Percentiles rank a stretch among this genome's conserved stretches.
These are phyloP conservation scores for Hymenoscyphus infarciens DNA, from an alignment of 2,329 filamentous ascomycete species.

Conservation along the genomic window DNA sequence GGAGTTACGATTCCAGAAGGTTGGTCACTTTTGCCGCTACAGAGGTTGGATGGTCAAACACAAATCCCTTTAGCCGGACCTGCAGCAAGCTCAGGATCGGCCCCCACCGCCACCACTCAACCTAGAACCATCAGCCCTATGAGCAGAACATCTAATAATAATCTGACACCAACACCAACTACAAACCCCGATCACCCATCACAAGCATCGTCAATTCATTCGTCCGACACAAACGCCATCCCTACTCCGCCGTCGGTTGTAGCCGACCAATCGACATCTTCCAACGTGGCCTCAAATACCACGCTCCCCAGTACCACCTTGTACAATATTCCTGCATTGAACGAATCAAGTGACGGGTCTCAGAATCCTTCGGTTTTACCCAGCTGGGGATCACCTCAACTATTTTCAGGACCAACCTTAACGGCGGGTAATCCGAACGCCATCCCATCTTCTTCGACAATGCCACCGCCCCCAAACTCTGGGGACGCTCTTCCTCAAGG, in stretches of 20 bases:
- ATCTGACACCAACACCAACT: conserved; percentile 24
- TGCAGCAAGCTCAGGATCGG: conserved; percentile 24
- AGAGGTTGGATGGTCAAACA: conserved; percentile 39
- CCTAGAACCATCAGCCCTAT: conserved; percentile 26
- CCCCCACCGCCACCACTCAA: conserved; percentile 28
- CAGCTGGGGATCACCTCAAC: conserved; percentile 29
- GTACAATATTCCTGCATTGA: conserved; percentile 17
- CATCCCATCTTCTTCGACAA: conserved; percentile 8
- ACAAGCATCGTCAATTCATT: conserved; percentile 28
- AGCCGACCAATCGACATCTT: conserved; percentile 25
- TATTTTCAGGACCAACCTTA: conserved; percentile 23
- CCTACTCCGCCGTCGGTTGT: conserved; percentile 26
- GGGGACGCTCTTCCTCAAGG: conserved; percentile 4
- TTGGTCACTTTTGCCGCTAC: conserved; percentile 61
- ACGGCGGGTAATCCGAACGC: conserved; percentile 11
- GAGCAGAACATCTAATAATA: conserved; percentile 30
- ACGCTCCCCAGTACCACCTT: conserved; percentile 18
- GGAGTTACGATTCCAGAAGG: conserved; percentile 62
- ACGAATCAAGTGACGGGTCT: conserved; percentile 14
- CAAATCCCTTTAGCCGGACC: conserved; percentile 19
- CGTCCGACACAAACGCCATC: conserved; percentile 27
- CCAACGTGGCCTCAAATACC: conserved; percentile 17
- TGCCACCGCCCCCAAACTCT: conserved; percentile 14
- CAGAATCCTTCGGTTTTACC: conserved; percentile 21
- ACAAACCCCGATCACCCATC: conserved; percentile 23